A percentile compares a stretch with the other conserved stretches of the same genome.
phyloP scores from a whole-genome alignment of 2,329 filamentous ascomycete species.

The Grosmannia penicillata region DNA sequence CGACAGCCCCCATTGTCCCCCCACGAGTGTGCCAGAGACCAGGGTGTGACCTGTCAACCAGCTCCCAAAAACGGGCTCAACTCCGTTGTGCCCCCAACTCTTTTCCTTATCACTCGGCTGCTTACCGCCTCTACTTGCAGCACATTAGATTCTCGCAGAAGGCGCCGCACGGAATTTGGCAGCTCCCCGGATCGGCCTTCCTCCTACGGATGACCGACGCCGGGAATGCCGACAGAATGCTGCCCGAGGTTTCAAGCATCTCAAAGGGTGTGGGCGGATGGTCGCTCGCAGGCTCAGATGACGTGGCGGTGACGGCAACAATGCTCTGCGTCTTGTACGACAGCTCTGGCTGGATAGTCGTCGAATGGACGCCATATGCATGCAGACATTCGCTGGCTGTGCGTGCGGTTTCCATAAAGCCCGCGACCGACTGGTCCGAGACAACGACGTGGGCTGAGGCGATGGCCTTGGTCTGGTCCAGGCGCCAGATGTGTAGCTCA shows the following conservation, averaged over 20 bases:
- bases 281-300: background rate
- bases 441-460: conserved; percentile 57
- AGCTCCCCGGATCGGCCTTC: conserved; percentile 20
- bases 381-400: conserved; percentile 55
- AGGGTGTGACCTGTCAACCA: too few relatives aligned
- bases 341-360: conserved; percentile 53
- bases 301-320: background rate
- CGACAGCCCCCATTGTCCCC: too few relatives aligned
- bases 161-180: conserved; percentile 36
- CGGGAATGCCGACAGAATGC: conserved; percentile 1
- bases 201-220: conserved; percentile 12
- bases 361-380: conserved; percentile 58
- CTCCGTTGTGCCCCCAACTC: too few relatives aligned
- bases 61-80: too few relatives aligned
- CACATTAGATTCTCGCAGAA: conserved; percentile 37
- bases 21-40: too few relatives aligned
- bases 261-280: background rate
- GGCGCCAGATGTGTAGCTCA: conserved; percentile 59
- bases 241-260: background rate
- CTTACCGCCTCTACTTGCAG: conserved; percentile 23
- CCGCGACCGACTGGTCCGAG: conserved; percentile 35
- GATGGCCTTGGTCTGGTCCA: conserved; percentile 55
- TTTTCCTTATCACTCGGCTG: too few relatives aligned
- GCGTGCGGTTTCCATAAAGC: conserved; percentile 46
- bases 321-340: too few relatives aligned